Base-by-base conservation (phyloP, 1,139 yeast species). In the Geotrichum cucujoidarum region DNA sequence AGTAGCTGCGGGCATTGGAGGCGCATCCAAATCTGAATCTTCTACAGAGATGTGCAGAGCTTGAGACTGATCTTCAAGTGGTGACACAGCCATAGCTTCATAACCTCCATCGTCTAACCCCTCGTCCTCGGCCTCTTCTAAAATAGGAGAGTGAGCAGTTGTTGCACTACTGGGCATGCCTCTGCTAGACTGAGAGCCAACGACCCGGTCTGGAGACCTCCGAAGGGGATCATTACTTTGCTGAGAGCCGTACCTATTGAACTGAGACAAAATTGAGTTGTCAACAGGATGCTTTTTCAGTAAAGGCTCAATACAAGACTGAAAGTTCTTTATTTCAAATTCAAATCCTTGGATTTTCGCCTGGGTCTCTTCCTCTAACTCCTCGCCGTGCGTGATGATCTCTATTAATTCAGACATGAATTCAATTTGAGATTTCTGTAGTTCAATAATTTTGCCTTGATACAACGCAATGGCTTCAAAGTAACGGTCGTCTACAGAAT, bases 371-470 rank as follows among this genome's bases (percentile, higher is more conserved):
- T 10, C 27, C 8, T 10, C 10, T 10, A 24, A 24, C 10, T 6
- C 8, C 27, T 6, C 10, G 10, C 10, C 10, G 10, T 10, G 14
- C 17, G 40, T 32, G 1, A 27, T n/a, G 7, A 13, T 31, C 11
- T 35, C 22, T 13, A 41, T 14, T 14, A 47, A 17, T 3, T 17
- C 24, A 8, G 40, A 25, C n/a, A 36, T 22, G 11, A 47, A 14
- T 2, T 31, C 33, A 11, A 47, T 30, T 22, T 47, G 46, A 16
- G 33, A 25, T 27, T 42, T 38, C 20, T 41, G 46, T 10, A 47
- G 42, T 10, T 41, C 43, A n/a, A 47, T 47, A 14, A 47, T 34
- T 30, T 47, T 47, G 4, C 17, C 13, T 24, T 47, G 50, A 16
- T 44, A 29, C 10, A 21, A 3, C 17, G 36, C 13, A 21, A 44